Conservation (phyloP, 1,139 yeast genomes). For the Geotrichum candidum region DNA sequence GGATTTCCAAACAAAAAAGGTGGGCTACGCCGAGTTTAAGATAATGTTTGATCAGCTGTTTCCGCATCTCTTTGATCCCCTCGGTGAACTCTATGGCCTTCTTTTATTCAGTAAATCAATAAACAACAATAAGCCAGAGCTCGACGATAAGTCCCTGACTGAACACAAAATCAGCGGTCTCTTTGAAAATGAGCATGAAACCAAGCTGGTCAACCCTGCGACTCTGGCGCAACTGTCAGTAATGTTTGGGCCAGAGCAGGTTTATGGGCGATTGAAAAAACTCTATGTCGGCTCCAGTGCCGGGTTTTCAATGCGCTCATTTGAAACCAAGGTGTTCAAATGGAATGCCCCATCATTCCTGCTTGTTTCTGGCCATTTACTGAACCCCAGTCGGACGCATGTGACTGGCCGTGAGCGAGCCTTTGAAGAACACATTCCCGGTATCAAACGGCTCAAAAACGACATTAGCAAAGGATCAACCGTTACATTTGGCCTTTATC, state of each 20-base stretch:
- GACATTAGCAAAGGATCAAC: conserved; percentile 16
- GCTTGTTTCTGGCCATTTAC: conserved; percentile 54
- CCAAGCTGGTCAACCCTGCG: conserved; percentile 39
- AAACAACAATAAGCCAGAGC: background rate
- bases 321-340: conserved; percentile 77
- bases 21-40: conserved; percentile 23
- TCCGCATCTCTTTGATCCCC: conserved; percentile 26
- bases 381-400: conserved; percentile 13
- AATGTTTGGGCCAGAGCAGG: conserved; percentile 22
- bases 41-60: conserved; percentile 20
- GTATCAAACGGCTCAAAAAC: conserved; percentile 12
- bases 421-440: conserved; percentile 26
- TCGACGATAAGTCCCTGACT: background rate
- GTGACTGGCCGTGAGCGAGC: conserved; percentile 22
- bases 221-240: conserved; percentile 41
- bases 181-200: conserved; percentile 5
- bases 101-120: conserved; percentile 2
- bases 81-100: conserved; percentile 25
- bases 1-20: conserved; percentile 18
- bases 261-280: conserved; percentile 45
- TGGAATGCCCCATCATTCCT: conserved; percentile 86
- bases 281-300: conserved; percentile 67
- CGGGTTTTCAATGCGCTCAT: conserved; percentile 83
- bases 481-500: conserved; percentile 55
- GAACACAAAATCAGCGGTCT: conserved; percentile 8